Evolutionary conservation across 2,329 filamentous ascomycete genomes (phyloP).

Genomic region (Botrytis galanthina): DNA sequence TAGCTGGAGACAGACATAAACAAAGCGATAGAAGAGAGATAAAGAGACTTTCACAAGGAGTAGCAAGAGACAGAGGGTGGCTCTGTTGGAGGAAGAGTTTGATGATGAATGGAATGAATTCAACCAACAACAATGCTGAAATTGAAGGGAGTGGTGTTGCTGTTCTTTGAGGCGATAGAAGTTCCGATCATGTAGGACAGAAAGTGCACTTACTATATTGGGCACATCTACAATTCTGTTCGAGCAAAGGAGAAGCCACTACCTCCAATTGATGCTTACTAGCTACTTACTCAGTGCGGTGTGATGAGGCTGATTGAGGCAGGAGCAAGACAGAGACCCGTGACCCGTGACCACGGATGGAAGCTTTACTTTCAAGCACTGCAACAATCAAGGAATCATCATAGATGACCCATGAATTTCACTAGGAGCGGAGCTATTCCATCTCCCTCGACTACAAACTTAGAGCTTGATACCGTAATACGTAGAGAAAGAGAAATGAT

Average conservation of each 20-base stretch:
- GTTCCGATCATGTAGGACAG: neutral
- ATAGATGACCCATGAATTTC: no score
- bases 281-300: neutral
- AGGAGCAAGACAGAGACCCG: neutral
- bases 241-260: neutral
- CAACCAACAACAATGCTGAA: neutral
- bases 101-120: neutral
- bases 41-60: neutral
- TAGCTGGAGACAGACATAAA: neutral
- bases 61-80: neutral
- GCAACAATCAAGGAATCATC: neutral
- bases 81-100: neutral
- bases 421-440: neutral
- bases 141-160: neutral
- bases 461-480: neutral
- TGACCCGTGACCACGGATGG: neutral
- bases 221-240: neutral
- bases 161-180: neutral
- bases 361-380: neutral
- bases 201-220: neutral
- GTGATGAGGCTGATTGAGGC: neutral
- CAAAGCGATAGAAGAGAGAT: neutral
- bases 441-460: neutral
- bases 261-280: neutral
- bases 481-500: neutral